Base-by-base conservation (phyloP, 306 rosid species). In the Delonix regia region DNA sequence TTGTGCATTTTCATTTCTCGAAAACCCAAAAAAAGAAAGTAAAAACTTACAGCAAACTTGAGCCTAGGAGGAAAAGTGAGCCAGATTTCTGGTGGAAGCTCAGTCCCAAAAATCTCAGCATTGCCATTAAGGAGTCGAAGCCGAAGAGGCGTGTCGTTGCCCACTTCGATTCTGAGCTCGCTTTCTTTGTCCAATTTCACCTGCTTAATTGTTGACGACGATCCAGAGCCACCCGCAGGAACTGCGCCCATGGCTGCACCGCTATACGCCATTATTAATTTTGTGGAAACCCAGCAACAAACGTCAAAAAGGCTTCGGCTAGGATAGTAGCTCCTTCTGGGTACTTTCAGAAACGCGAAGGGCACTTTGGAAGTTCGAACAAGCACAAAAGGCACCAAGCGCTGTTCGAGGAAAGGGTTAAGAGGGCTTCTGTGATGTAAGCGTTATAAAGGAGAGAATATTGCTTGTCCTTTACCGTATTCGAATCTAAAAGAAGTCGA, bases 11-110 rank as follows among this genome's bases (percentile, higher is more conserved):
- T 36, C 1, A 2, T 38, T 33, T 18, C 10, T 70, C 18, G 7
- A 28, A 61, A 5, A 48, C 34, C 22, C 28, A 47, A 51, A 18
- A 18, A 34, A 41, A 66, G 44, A 33, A 41, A 57, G 42, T 44
- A 27, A 24, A 77, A 63, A 41, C 76, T 78, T 76, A 94, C 98
- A 19, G 97, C 99, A 65, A 95, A 89, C 80, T 95, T 95, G 83
- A 87, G 93, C 41, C 91, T 80, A 57, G 98, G 96, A 77, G 96
- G 96, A 48, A 95, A 88, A 57, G 85, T 83, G 86, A 89, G 88
- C 99, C 97, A 95, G 83, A 92, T 92, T 88, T 89, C 88, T 5
- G 99, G 97, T 7, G 99, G 95, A 42, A 94, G 95, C 85, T 94
- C 97, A 2, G 99, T 82, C 80, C 99, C 99, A 28, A 88, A 94